Conservation (phyloP, 176 grass and related monocot genomes). For the Carex kokanica region DNA sequence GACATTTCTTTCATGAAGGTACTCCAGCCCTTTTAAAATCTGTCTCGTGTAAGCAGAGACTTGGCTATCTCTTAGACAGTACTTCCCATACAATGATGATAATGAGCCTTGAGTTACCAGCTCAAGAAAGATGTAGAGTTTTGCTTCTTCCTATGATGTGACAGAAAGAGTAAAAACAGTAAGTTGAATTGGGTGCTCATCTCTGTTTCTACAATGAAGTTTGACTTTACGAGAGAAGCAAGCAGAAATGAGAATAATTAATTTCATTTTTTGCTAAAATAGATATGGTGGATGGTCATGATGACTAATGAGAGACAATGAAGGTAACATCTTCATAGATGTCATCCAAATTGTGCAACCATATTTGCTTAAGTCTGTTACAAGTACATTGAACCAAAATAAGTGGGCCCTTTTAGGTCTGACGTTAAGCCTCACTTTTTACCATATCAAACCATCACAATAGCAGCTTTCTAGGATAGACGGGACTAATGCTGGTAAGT, state of each 20-base stretch:
- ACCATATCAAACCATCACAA: not conserved
- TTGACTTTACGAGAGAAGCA: not conserved
- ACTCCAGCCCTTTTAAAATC: constrained; percentile 85
- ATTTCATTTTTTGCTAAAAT: constrained; percentile 24
- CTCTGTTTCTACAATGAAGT: not conserved
- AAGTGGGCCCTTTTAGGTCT: not conserved
- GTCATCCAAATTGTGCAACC: not conserved
- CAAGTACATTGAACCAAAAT: not conserved
- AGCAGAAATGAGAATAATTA: constrained; percentile 22
- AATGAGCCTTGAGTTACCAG: constrained; percentile 99
- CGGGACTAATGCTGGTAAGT: not conserved
- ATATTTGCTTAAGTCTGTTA: not conserved
- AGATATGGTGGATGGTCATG: not conserved
- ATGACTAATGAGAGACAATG: not conserved
- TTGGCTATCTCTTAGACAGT: constrained; percentile 71
- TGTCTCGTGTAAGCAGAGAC: constrained; percentile 94
- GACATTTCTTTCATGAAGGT: constrained; percentile 91
- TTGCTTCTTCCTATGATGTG: constrained; percentile 63
- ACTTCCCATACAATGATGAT: constrained; percentile 74
- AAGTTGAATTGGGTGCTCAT: not conserved
- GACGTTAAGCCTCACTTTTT: not conserved
- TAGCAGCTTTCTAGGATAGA: not conserved
- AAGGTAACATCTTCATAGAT: not conserved
- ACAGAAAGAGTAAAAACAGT: constrained; percentile 1
- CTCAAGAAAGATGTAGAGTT: constrained; percentile 96